Evolutionary conservation across 2,329 filamentous ascomycete genomes (phyloP), one percentile per base, ranked within the genome.

Genomic region (Biscogniauxia mediterranea): DNA sequence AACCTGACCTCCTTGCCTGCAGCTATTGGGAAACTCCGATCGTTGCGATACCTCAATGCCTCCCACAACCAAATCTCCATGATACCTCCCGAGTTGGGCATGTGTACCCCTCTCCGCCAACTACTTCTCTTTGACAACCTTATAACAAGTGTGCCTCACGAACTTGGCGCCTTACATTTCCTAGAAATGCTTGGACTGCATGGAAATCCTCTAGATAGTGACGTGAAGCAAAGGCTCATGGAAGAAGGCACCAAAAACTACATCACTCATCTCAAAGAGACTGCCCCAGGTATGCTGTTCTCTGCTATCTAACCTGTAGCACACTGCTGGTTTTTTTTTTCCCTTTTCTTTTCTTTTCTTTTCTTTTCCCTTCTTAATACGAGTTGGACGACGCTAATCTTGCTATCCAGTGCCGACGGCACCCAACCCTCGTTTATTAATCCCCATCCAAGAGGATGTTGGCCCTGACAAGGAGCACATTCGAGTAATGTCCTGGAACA

Each of bases 401-500:
- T 57, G 21, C 59, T 63, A 19, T 46, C 52, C 69, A 96, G 93
- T 90, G 60, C 91, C 93, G 49, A 81, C 89, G 17, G 89, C 92
- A 52, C 95, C 94, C 1, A 81, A 84, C 28, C 86, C 90, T 54
- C 88, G 95, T 70, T 87, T 90, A 69, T 89, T 89, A 78, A 86
- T 97, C 62, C 83, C 90, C n/a, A 85, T 98, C 23, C 89, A 87
- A 68, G 86, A 87, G 75, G 89, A 89, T 65, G 80, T 82, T 59
- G 82, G 79, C 75, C 69, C 82, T 1, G 80, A 73, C 58, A 76
- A 86, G 64, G 86, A 97, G 71, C 89, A 87, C 57, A 87, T 98
- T 74, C 92, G 91, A 60, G 89, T 96, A 8, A 83, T 98, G 64
- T 96, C 92, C 21, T 97, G 95, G 88, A 99, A 99, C 75, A 96